These are phyloP conservation scores for Lolium perenne DNA, from an alignment of 176 grass and related monocot genomes.

Conservation along the genomic window DNA sequence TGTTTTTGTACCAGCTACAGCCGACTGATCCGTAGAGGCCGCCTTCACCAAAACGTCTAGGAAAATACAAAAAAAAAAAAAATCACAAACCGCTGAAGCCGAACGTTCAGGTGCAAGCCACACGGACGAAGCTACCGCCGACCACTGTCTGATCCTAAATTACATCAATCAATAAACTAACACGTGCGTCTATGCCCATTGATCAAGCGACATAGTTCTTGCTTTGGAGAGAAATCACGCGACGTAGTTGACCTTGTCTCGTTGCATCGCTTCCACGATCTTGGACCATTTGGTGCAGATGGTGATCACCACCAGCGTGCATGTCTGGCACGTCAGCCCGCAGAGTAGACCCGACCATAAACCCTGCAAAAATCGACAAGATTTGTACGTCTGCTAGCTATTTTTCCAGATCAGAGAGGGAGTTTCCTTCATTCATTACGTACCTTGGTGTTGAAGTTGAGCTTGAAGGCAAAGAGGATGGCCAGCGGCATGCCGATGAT, in stretches of 20 bases:
- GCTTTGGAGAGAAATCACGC: constrained; percentile 5
- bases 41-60: too few species aligned
- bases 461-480: constrained; percentile 74
- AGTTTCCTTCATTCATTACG: background rate
- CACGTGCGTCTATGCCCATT: too few species aligned
- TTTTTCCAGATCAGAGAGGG: too few species aligned
- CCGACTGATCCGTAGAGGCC: too few species aligned
- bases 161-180: too few species aligned
- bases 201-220: too few species aligned
- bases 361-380: constrained; percentile 45
- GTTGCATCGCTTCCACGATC: constrained; percentile 44
- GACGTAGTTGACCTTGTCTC: constrained; percentile 43
- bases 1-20: too few species aligned
- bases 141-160: too few species aligned
- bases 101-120: too few species aligned
- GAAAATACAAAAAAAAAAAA: too few species aligned
- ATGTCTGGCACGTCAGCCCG: constrained; percentile 64
- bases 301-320: constrained; percentile 69
- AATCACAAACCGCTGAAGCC: too few species aligned
- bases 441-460: constrained; percentile 60
- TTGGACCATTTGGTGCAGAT: background rate
- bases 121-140: too few species aligned
- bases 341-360: constrained; percentile 78
- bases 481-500: constrained; percentile 78
- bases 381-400: background rate